Conservation (phyloP, 305 asterid genomes). For the Coffea humblotiana region DNA sequence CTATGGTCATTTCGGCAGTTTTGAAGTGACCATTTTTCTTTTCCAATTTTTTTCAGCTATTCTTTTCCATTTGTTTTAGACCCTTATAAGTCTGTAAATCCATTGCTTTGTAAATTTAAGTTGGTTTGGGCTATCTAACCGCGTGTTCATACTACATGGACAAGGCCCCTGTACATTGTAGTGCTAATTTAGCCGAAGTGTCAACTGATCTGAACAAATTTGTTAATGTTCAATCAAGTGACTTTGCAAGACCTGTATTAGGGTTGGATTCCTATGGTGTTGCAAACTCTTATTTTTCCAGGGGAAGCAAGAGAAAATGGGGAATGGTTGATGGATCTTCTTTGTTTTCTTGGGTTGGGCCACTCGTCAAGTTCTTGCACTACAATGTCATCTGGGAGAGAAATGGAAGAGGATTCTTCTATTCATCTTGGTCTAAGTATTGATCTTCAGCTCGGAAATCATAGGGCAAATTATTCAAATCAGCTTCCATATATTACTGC, state of each 20-base stretch:
- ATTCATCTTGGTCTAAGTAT: constrained; percentile 48
- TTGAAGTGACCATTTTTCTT: constrained; percentile 18
- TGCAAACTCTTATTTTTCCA: constrained; percentile 21
- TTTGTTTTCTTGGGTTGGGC: constrained; percentile 49
- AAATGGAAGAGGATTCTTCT: constrained; percentile 47
- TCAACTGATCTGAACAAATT: constrained; percentile 27
- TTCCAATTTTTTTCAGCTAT: neutral
- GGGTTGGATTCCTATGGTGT: constrained; percentile 28
- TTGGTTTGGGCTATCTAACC: constrained; percentile 23
- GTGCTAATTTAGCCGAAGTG: constrained; percentile 27
- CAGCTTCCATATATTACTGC: constrained; percentile 24
- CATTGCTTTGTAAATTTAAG: constrained; percentile 14
- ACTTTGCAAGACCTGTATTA: constrained; percentile 21
- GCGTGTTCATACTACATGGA: constrained; percentile 47
- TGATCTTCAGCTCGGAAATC: constrained; percentile 30
- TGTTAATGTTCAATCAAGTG: constrained; percentile 19
- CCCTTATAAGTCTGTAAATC: constrained; percentile 22
- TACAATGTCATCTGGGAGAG: constrained; percentile 41
- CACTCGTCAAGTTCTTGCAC: constrained; percentile 43
- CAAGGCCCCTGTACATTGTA: constrained; percentile 31
- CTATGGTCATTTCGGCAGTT: constrained; percentile 24
- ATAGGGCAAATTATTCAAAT: constrained; percentile 19
- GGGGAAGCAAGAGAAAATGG: constrained; percentile 47
- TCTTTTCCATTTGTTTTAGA: constrained; percentile 4
- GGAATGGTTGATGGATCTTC: constrained; percentile 29